Conservation (phyloP, 805 yeast species). For the Debaryomyces tyrocola region DNA sequence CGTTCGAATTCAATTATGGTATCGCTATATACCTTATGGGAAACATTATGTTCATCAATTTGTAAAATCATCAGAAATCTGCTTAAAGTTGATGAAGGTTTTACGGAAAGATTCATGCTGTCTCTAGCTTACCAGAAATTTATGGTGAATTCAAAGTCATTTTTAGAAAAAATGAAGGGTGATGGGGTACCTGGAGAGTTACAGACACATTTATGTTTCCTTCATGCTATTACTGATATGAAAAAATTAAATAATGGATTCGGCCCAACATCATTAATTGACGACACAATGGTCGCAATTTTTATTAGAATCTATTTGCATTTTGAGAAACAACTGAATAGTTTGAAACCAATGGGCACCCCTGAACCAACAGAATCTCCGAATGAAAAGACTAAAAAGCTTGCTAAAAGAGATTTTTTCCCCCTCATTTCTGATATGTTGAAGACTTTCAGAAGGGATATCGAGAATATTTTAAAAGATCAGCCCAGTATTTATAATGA, state of each 20-base stretch:
- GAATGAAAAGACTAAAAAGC: constrained; percentile 30
- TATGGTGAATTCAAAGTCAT: constrained; percentile 31
- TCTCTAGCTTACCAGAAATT: constrained; percentile 46
- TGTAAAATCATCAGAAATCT: constrained; percentile 52
- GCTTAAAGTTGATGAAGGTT: constrained; percentile 42
- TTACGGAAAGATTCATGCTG: constrained; percentile 53
- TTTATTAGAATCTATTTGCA: constrained; percentile 50
- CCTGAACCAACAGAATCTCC: constrained; percentile 25
- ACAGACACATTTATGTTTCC: constrained; percentile 39
- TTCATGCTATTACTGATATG: constrained; percentile 57
- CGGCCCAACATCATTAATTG: constrained; percentile 74
- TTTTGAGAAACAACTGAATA: constrained; percentile 10
- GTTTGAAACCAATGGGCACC: background rate
- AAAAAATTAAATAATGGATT: constrained; percentile 76
- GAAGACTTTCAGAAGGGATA: constrained; percentile 24
- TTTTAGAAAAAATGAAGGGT: constrained; percentile 25
- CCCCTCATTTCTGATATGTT: constrained; percentile 39
- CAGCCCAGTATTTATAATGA: constrained; percentile 32
- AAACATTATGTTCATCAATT: constrained; percentile 49
- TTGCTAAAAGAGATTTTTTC: constrained; percentile 43
- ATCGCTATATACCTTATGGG: constrained; percentile 65
- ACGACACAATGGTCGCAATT: constrained; percentile 66
- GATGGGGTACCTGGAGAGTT: constrained; percentile 37
- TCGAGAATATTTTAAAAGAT: constrained; percentile 30
- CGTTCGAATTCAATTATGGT: constrained; percentile 78